Evolutionary conservation across 352 stramenopile species (phyloP).

Genomic region (Globisporangium emineosum): DNA sequence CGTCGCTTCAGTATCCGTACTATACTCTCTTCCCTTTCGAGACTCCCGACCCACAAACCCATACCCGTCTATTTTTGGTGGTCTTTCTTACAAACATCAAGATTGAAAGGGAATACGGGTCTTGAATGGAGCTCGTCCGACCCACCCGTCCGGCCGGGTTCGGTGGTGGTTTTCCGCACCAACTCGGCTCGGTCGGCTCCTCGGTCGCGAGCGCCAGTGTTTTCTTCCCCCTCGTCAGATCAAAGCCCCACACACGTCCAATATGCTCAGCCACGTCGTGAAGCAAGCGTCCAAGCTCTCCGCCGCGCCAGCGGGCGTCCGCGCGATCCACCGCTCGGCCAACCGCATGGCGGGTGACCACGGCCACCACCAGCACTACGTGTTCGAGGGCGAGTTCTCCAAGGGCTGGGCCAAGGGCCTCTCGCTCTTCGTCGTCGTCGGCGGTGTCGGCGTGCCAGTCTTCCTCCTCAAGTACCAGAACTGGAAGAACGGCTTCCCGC

Average conservation of each 20-base stretch:
- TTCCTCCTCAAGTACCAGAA: slow-evolving; percentile 81
- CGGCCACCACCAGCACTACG: slow-evolving; percentile 81
- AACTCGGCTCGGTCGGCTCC: neutral
- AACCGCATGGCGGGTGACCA: slow-evolving; percentile 72
- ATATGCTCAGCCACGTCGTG: slow-evolving; percentile 55
- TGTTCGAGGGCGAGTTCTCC: slow-evolving; percentile 83
- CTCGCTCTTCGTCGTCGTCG: slow-evolving; percentile 57
- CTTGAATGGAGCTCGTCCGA: neutral
- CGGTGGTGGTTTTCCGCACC: slow-evolving; percentile 2
- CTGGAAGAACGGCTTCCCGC: slow-evolving; percentile 88
- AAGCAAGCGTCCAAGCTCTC: slow-evolving; percentile 75
- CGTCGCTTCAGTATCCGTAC: slow-evolving; percentile 2
- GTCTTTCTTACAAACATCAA: slow-evolving; percentile 9
- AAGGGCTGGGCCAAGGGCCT: slow-evolving; percentile 64
- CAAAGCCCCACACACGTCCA: slow-evolving; percentile 3
- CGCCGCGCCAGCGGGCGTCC: slow-evolving; percentile 35
- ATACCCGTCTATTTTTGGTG: slow-evolving; percentile 5
- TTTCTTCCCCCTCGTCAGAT: slow-evolving; percentile 17
- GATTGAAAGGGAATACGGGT: too few relatives aligned
- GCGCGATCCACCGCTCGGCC: slow-evolving; percentile 73
- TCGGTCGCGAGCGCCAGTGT: slow-evolving; percentile 10
- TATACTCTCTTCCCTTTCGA: too few relatives aligned
- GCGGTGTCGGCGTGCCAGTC: slow-evolving; percentile 62
- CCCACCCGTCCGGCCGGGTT: neutral
- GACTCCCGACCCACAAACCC: too few relatives aligned